Evolutionary conservation across 2,329 filamentous ascomycete species (phyloP).

Genomic region (Ophidiomyces ophidiicola): DNA sequence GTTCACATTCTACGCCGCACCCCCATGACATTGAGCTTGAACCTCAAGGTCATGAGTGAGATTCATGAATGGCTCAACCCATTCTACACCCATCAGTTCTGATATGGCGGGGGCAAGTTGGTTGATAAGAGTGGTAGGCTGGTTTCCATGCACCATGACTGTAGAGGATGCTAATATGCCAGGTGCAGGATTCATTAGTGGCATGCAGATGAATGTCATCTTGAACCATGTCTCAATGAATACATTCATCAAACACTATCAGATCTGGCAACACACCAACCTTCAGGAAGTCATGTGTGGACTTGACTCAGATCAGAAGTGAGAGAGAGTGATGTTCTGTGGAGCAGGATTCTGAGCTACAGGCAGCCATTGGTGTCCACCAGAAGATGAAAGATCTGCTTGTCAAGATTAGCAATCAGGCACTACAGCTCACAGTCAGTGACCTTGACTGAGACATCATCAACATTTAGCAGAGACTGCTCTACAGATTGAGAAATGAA

Average conservation of each 20-base stretch:
- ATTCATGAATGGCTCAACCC: constrained; percentile 17
- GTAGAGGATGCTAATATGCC: constrained; percentile 7
- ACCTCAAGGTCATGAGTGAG: constrained; percentile 15
- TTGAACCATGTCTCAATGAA: constrained; percentile 17
- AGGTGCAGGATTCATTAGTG: constrained; percentile 17
- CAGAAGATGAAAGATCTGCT: constrained; percentile 10
- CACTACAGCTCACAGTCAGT: neutral
- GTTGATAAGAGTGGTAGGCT: constrained; percentile 17
- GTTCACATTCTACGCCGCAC: constrained; percentile 16
- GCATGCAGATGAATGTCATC: constrained; percentile 18
- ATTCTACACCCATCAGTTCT: constrained; percentile 19
- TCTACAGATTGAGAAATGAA: constrained; percentile 14
- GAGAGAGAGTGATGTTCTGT: constrained; percentile 11
- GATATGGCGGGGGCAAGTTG: constrained; percentile 17
- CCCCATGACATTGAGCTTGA: constrained; percentile 14
- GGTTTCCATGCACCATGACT: neutral
- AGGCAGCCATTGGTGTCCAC: constrained; percentile 6
- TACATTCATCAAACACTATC: constrained; percentile 21
- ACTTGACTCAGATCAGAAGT: constrained; percentile 15
- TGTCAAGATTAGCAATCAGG: neutral
- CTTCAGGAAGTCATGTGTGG: constrained; percentile 18
- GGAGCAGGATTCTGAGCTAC: constrained; percentile 16
- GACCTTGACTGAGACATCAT: constrained; percentile 13
- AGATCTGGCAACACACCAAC: constrained; percentile 12
- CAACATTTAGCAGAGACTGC: constrained; percentile 13